Evolutionary conservation across 345 rosid genomes (phyloP).

Genomic region (Aquilaria sinensis): DNA sequence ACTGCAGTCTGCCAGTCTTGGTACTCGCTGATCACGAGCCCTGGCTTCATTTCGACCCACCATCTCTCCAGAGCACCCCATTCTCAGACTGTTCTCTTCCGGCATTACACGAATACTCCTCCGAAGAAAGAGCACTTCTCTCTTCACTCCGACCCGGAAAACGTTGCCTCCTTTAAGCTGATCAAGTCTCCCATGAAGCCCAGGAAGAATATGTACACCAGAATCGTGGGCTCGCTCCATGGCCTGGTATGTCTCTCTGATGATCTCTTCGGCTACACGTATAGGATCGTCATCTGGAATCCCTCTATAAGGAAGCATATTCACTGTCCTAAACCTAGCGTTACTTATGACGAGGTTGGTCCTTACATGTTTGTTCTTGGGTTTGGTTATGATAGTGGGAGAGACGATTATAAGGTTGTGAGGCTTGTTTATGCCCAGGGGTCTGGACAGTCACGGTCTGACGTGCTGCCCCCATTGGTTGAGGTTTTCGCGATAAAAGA

Average conservation of each 20-base stretch:
- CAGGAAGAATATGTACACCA: constrained; percentile 2
- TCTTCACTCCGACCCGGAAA: neutral
- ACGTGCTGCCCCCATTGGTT: neutral
- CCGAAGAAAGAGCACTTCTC: neutral
- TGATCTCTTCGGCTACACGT: constrained; percentile 2
- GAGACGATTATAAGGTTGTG: constrained; percentile 6
- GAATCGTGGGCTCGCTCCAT: constrained; percentile 1
- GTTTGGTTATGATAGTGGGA: constrained; percentile 1
- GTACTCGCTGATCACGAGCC: constrained; percentile 7
- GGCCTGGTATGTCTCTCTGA: neutral
- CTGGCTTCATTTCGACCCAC: constrained; percentile 3
- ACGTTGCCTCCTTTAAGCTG: neutral
- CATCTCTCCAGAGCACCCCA: neutral
- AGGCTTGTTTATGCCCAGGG: neutral
- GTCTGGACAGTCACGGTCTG: neutral
- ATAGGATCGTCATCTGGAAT: constrained; percentile 1
- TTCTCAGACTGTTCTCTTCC: neutral
- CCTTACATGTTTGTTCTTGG: constrained; percentile 3
- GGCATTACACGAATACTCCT: neutral
- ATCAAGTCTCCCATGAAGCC: constrained; percentile 1
- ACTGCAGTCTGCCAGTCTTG: constrained; percentile 4
- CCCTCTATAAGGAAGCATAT: neutral
- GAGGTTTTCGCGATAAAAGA: no score
- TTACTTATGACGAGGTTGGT: neutral
- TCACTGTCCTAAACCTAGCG: neutral